Percentiles rank a stretch among this genome's conserved stretches.
Conservation (phyloP, 2,329 filamentous ascomycete species). For the Colletotrichum orchidophilum region DNA sequence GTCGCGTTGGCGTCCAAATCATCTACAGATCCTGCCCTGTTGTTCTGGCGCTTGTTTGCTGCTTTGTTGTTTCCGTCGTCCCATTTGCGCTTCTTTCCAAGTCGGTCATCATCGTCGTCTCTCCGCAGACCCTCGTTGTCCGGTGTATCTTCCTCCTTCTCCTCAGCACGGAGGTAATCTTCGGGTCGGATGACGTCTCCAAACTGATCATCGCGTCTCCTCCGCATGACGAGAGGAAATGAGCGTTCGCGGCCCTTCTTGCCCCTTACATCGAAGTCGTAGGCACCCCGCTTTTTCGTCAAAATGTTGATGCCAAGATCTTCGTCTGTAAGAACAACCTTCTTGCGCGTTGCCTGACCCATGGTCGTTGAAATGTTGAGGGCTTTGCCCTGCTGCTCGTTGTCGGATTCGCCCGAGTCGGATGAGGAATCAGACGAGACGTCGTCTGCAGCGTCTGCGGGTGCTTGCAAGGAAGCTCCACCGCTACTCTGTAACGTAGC, state of each 20-base stretch:
- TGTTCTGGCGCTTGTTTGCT: conserved; percentile 69
- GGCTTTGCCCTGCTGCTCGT: conserved; percentile 89
- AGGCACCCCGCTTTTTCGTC: conserved; percentile 86
- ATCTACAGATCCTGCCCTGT: conserved; percentile 54
- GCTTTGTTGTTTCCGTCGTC: conserved; percentile 66
- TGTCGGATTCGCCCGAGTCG: conserved; percentile 87
- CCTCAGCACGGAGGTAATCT: conserved; percentile 92
- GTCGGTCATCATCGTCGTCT: conserved; percentile 64
- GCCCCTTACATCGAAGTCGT: conserved; percentile 90
- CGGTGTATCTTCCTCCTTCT: conserved; percentile 80
- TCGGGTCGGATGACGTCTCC: conserved; percentile 94
- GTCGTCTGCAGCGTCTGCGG: conserved; percentile 81
- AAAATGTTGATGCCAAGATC: conserved; percentile 93
- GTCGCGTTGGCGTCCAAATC: conserved; percentile 49
- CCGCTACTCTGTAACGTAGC: conserved; percentile 79
- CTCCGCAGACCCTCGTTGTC: conserved; percentile 63
- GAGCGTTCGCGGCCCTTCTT: conserved; percentile 93
- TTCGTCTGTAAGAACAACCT: conserved; percentile 85
- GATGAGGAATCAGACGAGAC: conserved; percentile 87
- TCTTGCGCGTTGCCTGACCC: conserved; percentile 84
- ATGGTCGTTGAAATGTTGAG: conserved; percentile 88
- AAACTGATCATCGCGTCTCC: conserved; percentile 87
- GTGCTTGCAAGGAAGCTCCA: conserved; percentile 72
- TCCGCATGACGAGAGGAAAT: conserved; percentile 85
- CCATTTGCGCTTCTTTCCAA: conserved; percentile 96